Percentiles rank a stretch among this genome's conserved stretches.
Conservation (phyloP, 2,329 filamentous ascomycete species). For the Cadophora luteo-olivacea region DNA sequence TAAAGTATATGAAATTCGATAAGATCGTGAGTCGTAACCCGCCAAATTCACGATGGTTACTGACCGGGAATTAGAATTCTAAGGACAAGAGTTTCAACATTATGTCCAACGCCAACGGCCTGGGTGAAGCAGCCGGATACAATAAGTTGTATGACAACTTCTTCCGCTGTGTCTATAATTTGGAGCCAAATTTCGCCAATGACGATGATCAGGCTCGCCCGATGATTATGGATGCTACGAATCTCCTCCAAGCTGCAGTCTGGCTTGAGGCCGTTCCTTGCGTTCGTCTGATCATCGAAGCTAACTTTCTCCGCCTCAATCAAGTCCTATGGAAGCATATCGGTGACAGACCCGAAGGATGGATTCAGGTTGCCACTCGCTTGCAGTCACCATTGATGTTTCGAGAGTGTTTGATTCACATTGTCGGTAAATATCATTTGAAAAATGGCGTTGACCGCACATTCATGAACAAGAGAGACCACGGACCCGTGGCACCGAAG, state of each 20-base stretch:
- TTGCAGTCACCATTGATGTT: conserved; percentile 42
- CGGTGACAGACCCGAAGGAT: conserved; percentile 30
- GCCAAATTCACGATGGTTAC: background rate
- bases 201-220: conserved; percentile 9
- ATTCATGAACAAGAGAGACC: conserved; percentile 11
- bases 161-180: conserved; percentile 38
- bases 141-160: conserved; percentile 41
- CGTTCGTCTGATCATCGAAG: conserved; percentile 37
- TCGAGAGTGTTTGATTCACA: conserved; percentile 40
- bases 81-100: background rate
- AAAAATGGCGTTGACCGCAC: conserved; percentile 27
- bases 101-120: conserved; percentile 25
- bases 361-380: conserved; percentile 37
- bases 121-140: conserved; percentile 25
- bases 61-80: background rate
- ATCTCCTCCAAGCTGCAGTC: conserved; percentile 37
- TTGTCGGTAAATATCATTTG: conserved; percentile 36
- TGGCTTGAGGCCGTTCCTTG: conserved; percentile 28
- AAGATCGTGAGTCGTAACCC: conserved; percentile 34
- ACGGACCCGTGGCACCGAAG: conserved; percentile 19
- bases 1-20: conserved; percentile 35
- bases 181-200: conserved; percentile 28
- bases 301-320: conserved; percentile 37
- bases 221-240: conserved; percentile 33
- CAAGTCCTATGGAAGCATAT: conserved; percentile 39